phyloP scores from a whole-genome alignment of 176 grass and related monocot genomes.

The Stipa capillata region DNA sequence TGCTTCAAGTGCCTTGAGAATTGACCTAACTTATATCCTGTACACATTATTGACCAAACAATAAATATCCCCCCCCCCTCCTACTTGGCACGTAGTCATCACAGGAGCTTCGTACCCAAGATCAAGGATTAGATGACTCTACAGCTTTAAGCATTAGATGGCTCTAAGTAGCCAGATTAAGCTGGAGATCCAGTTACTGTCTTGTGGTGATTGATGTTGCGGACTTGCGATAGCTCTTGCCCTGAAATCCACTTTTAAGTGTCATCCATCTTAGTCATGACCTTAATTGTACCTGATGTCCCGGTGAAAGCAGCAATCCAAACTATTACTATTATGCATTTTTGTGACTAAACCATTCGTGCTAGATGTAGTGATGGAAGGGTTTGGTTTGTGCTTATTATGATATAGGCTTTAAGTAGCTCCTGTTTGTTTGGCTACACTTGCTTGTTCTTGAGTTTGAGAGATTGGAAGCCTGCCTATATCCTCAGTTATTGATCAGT shows the following conservation, averaged over 20 bases:
- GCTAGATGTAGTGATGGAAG: neutral
- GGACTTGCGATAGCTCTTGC: neutral
- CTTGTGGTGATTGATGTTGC: neutral
- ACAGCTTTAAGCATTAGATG: neutral
- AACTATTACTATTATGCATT: neutral
- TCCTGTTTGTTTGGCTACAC: neutral
- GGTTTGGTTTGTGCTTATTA: neutral
- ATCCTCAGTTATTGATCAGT: neutral
- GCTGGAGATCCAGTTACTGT: neutral
- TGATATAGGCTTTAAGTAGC: neutral
- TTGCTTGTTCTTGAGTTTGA: neutral
- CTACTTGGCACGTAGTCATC: neutral
- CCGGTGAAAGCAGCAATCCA: neutral
- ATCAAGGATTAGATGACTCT: neutral
- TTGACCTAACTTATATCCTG: neutral
- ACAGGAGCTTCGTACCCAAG: neutral
- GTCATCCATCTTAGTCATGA: neutral
- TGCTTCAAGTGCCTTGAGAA: neutral
- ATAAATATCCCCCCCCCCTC: neutral
- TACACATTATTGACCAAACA: neutral
- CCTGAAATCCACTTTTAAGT: neutral
- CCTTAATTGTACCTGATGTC: neutral
- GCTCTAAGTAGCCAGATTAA: neutral
- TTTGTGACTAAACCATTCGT: neutral
- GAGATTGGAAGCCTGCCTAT: neutral